Base-by-base conservation (phyloP, 2,329 filamentous ascomycete genomes). In the Penicillium aurantiogriseum region DNA sequence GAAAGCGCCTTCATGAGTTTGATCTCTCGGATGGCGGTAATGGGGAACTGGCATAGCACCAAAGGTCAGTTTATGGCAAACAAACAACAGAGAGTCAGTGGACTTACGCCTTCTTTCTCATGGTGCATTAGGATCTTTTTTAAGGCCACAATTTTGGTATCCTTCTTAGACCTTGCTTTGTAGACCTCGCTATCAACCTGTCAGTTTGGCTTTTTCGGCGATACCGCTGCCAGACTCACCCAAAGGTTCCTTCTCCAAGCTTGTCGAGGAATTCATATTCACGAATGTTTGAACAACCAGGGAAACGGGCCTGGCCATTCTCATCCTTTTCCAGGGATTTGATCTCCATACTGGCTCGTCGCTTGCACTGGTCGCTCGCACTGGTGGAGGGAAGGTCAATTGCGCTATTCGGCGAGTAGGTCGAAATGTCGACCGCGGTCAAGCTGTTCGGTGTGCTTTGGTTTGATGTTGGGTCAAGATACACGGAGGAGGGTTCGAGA, bases 101-200 rank as follows among this genome's bases (percentile, higher is more conserved):
- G 8, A 63, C 86, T 67, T 77, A 90, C 88, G 49, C 94, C 94
- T 76, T 99, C 94, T 74, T 97, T 97, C 79, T 99, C 94, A 74
- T 97, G 96, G 74, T 97, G 94, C 90, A 97, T 97, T 64, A 99
- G 86, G 65, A 99, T 99, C 83, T 97, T 97, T 80, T 99, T 99
- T 70, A 99, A 77, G 4, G 94, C 94, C 59, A 96, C 89, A 45
- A 93, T 76, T 25, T 85, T 82, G 53, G 90, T 88, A 1, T 86
- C 90, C 69, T 84, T 89, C 68, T 85, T 88, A 29, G 89, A 91
- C 60, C 85, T 85, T 60, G 92, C 94, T 70, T 93, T 94, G 75
- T 96, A 91, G 39, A 97, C 94, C 78, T 97, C 92, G 65, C 88
- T 89, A 61, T 57, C n/a, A 50, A 54, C 54, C 45, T 54, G 61